phyloP scores from a whole-genome alignment of 345 rosid genomes.

The Crucihimalaya himalaica region DNA sequence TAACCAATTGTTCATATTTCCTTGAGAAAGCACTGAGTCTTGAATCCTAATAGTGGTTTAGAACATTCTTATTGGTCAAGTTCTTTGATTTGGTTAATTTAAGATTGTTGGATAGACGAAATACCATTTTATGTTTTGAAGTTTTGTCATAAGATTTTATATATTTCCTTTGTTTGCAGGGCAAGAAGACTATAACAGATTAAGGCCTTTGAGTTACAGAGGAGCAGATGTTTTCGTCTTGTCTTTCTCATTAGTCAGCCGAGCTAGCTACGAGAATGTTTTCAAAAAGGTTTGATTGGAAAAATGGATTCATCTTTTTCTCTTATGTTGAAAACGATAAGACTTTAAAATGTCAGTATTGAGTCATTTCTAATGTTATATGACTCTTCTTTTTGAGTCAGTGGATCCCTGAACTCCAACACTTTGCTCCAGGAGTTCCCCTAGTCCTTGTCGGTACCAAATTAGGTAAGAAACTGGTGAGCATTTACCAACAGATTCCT shows the following conservation, averaged over 20 bases:
- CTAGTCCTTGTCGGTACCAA: slow-evolving; percentile 90
- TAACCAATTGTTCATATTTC: background rate
- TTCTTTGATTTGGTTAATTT: slow-evolving; percentile 2
- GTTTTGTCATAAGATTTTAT: background rate
- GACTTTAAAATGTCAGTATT: background rate
- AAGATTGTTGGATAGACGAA: background rate
- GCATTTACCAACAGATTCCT: slow-evolving; percentile 9
- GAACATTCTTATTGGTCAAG: background rate
- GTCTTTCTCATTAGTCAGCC: slow-evolving; percentile 93
- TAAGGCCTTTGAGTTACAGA: slow-evolving; percentile 98
- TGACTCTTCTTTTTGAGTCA: slow-evolving; percentile 45
- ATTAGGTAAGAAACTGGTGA: slow-evolving; percentile 56
- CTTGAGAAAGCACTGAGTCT: background rate
- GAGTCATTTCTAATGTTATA: slow-evolving; percentile 30
- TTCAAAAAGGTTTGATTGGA: slow-evolving; percentile 68
- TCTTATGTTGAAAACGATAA: background rate
- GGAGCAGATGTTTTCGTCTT: slow-evolving; percentile 95
- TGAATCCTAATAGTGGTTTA: background rate
- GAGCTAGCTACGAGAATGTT: slow-evolving; percentile 94
- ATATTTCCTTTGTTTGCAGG: slow-evolving; percentile 48
- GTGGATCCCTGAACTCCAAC: slow-evolving; percentile 99
- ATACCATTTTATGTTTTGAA: background rate
- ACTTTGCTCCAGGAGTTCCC: slow-evolving; percentile 89
- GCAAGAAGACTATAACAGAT: slow-evolving; percentile 94
- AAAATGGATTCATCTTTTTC: background rate